A percentile compares a stretch with the other conserved stretches of the same genome.
Conservation (phyloP, 2,329 filamentous ascomycete genomes). For the Trichophyton simii region DNA sequence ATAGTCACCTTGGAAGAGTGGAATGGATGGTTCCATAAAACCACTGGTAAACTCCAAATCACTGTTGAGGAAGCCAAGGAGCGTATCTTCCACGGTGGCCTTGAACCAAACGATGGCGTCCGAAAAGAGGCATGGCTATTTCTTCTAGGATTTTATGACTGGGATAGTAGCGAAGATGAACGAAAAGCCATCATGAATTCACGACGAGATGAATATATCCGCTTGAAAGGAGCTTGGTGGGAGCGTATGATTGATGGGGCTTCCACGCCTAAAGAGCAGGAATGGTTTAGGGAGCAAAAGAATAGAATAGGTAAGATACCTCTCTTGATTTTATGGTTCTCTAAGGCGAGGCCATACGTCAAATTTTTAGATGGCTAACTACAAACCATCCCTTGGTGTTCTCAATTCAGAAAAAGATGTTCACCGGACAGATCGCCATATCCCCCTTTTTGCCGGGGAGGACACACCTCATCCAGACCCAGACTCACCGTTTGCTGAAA, state of each 20-base stretch:
- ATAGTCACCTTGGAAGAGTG: conserved; percentile 73
- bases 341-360: conserved; percentile 3
- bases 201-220: conserved; percentile 82
- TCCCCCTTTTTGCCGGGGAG: conserved; percentile 91
- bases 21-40: conserved; percentile 74
- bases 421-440: conserved; percentile 85
- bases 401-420: conserved; percentile 81
- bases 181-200: conserved; percentile 71
- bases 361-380: conserved; percentile 18
- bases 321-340: conserved; percentile 20
- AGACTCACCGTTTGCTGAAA: conserved; percentile 82
- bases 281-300: conserved; percentile 95
- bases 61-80: conserved; percentile 92
- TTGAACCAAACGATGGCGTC: conserved; percentile 79
- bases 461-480: conserved; percentile 95
- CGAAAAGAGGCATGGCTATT: conserved; percentile 96
- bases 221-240: conserved; percentile 93
- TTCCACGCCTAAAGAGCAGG: conserved; percentile 65
- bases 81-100: conserved; percentile 86
- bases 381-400: conserved; percentile 42
- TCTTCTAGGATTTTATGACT: conserved; percentile 78
- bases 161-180: conserved; percentile 82
- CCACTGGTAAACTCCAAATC: conserved; percentile 60
- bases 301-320: conserved; percentile 67
- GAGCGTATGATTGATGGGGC: conserved; percentile 75